Percentiles rank a stretch among this genome's conserved stretches.
phyloP scores from a whole-genome alignment of 192 early-diverging fungal genomes.

The Coemansia sp. region DNA sequence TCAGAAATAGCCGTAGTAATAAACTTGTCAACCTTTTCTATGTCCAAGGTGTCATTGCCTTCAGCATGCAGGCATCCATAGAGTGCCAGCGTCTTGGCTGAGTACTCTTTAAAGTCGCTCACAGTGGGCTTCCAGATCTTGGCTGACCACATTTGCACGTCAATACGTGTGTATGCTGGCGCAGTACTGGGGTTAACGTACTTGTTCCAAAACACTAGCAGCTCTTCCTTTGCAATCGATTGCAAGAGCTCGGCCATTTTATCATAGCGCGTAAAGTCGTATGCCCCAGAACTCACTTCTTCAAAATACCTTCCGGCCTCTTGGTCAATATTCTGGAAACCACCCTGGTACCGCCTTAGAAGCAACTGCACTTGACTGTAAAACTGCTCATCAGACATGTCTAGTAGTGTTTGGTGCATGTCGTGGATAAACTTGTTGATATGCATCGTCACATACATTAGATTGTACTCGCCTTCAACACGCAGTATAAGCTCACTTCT shows the following conservation, averaged over 20 bases:
- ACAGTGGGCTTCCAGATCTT: conserved; percentile 2
- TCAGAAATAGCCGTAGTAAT: not conserved
- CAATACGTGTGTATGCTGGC: conserved; percentile 28
- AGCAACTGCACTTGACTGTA: conserved; percentile 59
- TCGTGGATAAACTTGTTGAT: conserved; percentile 73
- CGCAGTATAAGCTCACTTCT: not conserved
- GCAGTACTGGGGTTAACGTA: conserved; percentile 32
- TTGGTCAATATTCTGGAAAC: conserved; percentile 64
- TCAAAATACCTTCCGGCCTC: conserved; percentile 63
- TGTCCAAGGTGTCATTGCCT: not conserved
- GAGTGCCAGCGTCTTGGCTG: conserved; percentile 9
- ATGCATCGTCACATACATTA: conserved; percentile 72
- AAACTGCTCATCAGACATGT: conserved; percentile 50
- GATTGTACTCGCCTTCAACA: conserved; percentile 72
- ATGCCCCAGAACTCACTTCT: conserved; percentile 60
- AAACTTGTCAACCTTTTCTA: not conserved
- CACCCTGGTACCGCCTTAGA: conserved; percentile 57
- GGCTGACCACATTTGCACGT: conserved; percentile 18
- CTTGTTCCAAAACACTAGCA: conserved; percentile 33
- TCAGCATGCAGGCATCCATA: conserved; percentile 12
- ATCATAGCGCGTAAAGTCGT: conserved; percentile 66
- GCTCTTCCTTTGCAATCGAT: conserved; percentile 15
- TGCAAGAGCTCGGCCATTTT: conserved; percentile 4
- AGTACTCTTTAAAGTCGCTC: conserved; percentile 5
- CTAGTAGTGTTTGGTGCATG: conserved; percentile 25